Percentiles rank a stretch among this genome's conserved stretches.
Conservation (phyloP, 306 rosid genomes). For the Amphicarpaea edgeworthii region DNA sequence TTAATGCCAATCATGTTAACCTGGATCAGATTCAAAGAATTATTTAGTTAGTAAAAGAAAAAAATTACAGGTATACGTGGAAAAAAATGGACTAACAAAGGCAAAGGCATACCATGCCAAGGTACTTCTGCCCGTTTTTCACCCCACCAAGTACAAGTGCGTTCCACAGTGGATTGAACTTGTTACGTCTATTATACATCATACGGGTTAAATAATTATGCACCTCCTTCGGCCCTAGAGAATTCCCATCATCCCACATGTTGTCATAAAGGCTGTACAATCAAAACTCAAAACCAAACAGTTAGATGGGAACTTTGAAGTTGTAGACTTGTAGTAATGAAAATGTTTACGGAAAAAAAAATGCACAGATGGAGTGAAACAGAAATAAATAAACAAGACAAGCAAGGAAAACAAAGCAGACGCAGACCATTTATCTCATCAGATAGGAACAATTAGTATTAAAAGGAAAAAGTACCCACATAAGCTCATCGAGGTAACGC, state of each 20-base stretch:
- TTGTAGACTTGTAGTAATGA: slow-evolving; percentile 25
- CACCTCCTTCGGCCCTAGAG: slow-evolving; percentile 62
- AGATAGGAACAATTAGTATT: neutral
- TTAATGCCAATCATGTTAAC: slow-evolving; percentile 93
- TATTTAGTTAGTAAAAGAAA: slow-evolving; percentile 8
- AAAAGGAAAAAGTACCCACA: slow-evolving; percentile 57
- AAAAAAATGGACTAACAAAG: neutral
- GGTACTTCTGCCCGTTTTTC: slow-evolving; percentile 57
- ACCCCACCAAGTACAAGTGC: slow-evolving; percentile 60
- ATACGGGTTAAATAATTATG: slow-evolving; percentile 58
- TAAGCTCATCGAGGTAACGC: slow-evolving; percentile 81
- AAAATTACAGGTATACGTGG: slow-evolving; percentile 7
- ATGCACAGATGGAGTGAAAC: neutral
- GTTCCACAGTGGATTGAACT: slow-evolving; percentile 64
- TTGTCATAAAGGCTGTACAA: slow-evolving; percentile 85
- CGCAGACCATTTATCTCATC: neutral
- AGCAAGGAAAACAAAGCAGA: slow-evolving; percentile 23
- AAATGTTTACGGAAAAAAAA: neutral
- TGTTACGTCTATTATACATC: slow-evolving; percentile 62
- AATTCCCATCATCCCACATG: slow-evolving; percentile 68
- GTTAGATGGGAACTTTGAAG: slow-evolving; percentile 33
- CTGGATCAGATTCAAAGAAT: slow-evolving; percentile 52
- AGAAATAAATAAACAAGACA: slow-evolving; percentile 4
- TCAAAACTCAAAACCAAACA: slow-evolving; percentile 42
- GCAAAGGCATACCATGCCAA: slow-evolving; percentile 63